phyloP scores from a whole-genome alignment of 2,329 filamentous ascomycete species.

The Purpureocillium takamizusanense region DNA sequence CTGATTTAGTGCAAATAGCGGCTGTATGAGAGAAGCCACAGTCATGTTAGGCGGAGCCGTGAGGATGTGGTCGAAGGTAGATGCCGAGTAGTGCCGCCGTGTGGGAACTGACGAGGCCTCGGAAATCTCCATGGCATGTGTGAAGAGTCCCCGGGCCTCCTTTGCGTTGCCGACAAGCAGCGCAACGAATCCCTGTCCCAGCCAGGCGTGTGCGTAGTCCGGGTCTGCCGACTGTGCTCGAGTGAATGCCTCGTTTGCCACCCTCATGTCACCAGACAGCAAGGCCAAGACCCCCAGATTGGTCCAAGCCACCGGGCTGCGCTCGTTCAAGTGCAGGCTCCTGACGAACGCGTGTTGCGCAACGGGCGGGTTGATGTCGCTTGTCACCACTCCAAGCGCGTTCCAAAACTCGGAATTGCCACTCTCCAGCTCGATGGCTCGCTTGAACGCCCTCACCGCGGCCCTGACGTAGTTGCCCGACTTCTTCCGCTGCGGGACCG shows the following conservation, averaged over 20 bases:
- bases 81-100: constrained; percentile 70
- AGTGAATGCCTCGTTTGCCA: constrained; percentile 87
- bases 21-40: constrained; percentile 65
- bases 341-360: constrained; percentile 90
- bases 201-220: constrained; percentile 86
- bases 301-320: constrained; percentile 77
- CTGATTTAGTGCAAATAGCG: constrained; percentile 82
- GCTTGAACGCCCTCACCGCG: constrained; percentile 84
- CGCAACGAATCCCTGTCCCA: constrained; percentile 84
- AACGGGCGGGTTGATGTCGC: constrained; percentile 74
- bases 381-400: constrained; percentile 83
- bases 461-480: constrained; percentile 65
- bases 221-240: constrained; percentile 90
- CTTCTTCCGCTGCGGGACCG: constrained; percentile 42
- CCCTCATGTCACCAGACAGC: constrained; percentile 68
- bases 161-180: constrained; percentile 62
- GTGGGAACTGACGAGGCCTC: constrained; percentile 65
- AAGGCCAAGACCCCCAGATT: constrained; percentile 85
- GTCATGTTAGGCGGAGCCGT: constrained; percentile 40
- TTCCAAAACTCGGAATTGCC: constrained; percentile 98
- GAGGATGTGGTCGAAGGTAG: constrained; percentile 74
- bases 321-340: constrained; percentile 86
- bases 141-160: constrained; percentile 79
- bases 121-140: constrained; percentile 88
- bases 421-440: constrained; percentile 88